A percentile compares a stretch with the other conserved stretches of the same genome.
These are phyloP conservation scores for Entonaema liquescens DNA, from an alignment of 495 filamentous ascomycete species.

Conservation along the genomic window DNA sequence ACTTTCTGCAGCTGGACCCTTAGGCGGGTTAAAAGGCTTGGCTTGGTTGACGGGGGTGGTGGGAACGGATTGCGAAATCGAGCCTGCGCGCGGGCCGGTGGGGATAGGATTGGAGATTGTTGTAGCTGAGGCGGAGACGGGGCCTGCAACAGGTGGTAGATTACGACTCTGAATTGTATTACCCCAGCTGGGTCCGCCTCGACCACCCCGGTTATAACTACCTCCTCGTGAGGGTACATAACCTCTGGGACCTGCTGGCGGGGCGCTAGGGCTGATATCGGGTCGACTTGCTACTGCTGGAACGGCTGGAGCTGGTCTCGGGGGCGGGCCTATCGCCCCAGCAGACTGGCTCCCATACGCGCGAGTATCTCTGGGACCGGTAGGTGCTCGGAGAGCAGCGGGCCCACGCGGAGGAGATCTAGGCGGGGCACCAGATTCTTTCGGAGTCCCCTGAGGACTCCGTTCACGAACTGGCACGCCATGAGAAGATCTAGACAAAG, in stretches of 20 bases:
- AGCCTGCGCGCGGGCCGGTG: slow-evolving; percentile 53
- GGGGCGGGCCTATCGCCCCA: slow-evolving; percentile 43
- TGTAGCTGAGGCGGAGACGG: slow-evolving; percentile 42
- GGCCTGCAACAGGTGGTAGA: slow-evolving; percentile 44
- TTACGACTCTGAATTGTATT: slow-evolving; percentile 48
- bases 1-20: slow-evolving; percentile 54
- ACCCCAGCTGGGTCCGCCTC: slow-evolving; percentile 51
- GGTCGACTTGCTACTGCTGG: slow-evolving; percentile 46
- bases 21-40: slow-evolving; percentile 60
- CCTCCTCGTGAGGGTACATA: slow-evolving; percentile 52
- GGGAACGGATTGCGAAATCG: slow-evolving; percentile 39
- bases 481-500: slow-evolving; percentile 43
- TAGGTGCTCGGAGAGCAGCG: slow-evolving; percentile 56
- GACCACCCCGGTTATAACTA: slow-evolving; percentile 49
- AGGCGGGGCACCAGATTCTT: slow-evolving; percentile 41
- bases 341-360: slow-evolving; percentile 47
- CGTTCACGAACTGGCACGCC: slow-evolving; percentile 40
- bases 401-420: slow-evolving; percentile 59
- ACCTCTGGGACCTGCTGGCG: slow-evolving; percentile 58
- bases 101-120: slow-evolving; percentile 51
- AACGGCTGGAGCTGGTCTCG: slow-evolving; percentile 43
- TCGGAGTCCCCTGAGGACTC: slow-evolving; percentile 36
- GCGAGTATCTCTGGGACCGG: slow-evolving; percentile 54
- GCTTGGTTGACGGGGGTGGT: slow-evolving; percentile 42
- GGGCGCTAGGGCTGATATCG: slow-evolving; percentile 51